Evolutionary conservation across 495 filamentous ascomycete genomes (phyloP), one percentile per base, ranked within the genome.

Genomic region (Apodospora peruviana): DNA sequence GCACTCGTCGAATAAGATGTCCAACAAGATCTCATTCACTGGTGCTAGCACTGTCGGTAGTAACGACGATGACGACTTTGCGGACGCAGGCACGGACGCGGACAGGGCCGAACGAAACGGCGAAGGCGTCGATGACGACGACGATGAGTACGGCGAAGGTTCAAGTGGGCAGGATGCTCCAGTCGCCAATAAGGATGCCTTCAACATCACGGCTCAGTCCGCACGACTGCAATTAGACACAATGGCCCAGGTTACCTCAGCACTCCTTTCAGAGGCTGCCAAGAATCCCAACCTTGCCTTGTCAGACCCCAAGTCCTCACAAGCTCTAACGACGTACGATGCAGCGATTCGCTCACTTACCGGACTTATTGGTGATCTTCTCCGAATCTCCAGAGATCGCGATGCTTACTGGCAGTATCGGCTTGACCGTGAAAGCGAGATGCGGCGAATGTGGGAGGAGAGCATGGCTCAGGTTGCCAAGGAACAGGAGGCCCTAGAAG

Each of bases 381-480:
- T 96, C 11, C 87, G 88, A 27, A 97, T 98, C 58, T 90, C 90
- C 14, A 80, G 86, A 48, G 93, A 98, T 58, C 85, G 94, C 22
- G 93, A 98, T 66, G 81, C 88, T 0, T 95, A 96, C 61, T 98
- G 93, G 93, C 90, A 96, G 64, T 91, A 93, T 62, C 82, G 93
- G 14, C 77, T 98, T 22, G 90, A 91, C 58, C 83, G 88, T 29
- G 93, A 98, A 66, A 83, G 82, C 25, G 82, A 91, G 60, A 81
- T 96, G 59, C 82, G 93, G 22, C 82, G 86, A 38, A 84, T 98
- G 78, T 98, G 94, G 93, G 93, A 98, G 71, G 94, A 97, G 52
- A 97, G 90, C 68, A 97, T 98, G 93, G 87, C 90, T 4, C 81
- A 85, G 43, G 83, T 98, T 19, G 93, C 90, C 23, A 81, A 84